Conservation (phyloP, 345 rosid genomes). For the Aegle marmelos region DNA sequence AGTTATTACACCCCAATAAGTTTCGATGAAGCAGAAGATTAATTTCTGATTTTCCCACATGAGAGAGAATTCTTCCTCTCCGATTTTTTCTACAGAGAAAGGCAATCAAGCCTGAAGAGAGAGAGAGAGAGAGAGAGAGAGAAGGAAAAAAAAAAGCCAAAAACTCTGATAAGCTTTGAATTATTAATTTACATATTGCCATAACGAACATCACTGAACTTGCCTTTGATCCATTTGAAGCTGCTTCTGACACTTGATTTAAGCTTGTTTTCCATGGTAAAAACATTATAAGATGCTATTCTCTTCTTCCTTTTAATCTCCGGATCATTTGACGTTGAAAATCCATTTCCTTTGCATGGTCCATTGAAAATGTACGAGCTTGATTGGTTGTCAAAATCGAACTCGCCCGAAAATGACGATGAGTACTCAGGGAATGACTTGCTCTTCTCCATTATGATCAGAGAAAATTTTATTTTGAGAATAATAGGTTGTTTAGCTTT, state of each 20-base stretch:
- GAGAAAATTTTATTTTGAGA: too few relatives aligned
- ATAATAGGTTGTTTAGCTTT: too few relatives aligned
- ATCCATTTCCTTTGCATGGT: slow-evolving; percentile 44
- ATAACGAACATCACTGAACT: slow-evolving; percentile 48
- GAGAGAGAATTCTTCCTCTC: neutral
- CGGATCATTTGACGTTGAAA: slow-evolving; percentile 58
- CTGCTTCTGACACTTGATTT: slow-evolving; percentile 71
- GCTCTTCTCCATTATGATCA: slow-evolving; percentile 69
- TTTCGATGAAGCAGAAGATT: neutral
- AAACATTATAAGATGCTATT: slow-evolving; percentile 74
- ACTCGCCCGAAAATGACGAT: slow-evolving; percentile 56
- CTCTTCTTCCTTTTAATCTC: slow-evolving; percentile 87
- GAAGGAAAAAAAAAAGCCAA: neutral
- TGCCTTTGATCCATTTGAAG: slow-evolving; percentile 95
- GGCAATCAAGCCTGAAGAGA: neutral
- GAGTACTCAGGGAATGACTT: slow-evolving; percentile 72
- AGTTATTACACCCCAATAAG: neutral
- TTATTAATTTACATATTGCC: slow-evolving; percentile 27
- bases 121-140: too few relatives aligned
- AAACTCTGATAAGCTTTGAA: neutral
- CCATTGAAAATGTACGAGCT: slow-evolving; percentile 77
- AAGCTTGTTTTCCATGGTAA: slow-evolving; percentile 65
- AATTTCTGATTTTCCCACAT: neutral
- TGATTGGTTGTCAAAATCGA: slow-evolving; percentile 41
- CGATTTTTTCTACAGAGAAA: neutral